phyloP scores from a whole-genome alignment of 2,329 filamentous ascomycete genomes.

The Colletotrichum viniferum region DNA sequence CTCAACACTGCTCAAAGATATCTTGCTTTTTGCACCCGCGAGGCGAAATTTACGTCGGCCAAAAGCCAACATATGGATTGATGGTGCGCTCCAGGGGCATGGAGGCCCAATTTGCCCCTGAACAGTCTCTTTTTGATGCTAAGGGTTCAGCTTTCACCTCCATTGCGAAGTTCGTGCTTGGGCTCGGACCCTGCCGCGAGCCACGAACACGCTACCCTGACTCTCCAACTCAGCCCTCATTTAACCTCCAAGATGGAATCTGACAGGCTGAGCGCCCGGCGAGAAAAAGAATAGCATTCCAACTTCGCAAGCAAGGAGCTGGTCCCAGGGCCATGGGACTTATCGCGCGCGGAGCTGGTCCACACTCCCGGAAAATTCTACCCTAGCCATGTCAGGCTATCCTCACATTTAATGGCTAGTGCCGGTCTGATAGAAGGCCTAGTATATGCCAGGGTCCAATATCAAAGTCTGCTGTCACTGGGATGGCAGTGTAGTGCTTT shows the following conservation, averaged over 20 bases:
- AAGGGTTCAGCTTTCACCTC: constrained; percentile 7
- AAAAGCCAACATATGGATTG: neutral
- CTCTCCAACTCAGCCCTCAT: neutral
- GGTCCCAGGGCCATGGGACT: neutral
- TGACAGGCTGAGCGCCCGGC: neutral
- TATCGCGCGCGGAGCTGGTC: neutral
- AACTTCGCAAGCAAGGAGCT: neutral
- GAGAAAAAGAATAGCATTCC: neutral
- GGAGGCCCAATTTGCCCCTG: neutral
- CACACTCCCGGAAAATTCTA: neutral
- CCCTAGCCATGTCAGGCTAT: neutral
- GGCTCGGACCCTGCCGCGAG: constrained; percentile 1
- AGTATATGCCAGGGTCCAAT: neutral
- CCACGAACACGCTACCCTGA: neutral
- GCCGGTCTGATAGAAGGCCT: neutral
- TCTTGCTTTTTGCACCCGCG: neutral
- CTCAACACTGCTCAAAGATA: neutral
- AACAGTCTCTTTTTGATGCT: neutral
- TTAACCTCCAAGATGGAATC: neutral
- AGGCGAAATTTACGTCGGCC: neutral
- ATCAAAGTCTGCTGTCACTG: neutral
- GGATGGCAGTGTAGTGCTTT: neutral
- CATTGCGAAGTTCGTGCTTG: neutral
- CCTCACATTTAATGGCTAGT: neutral
- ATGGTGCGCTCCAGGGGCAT: neutral